These are phyloP conservation scores for Colletotrichum destructivum DNA, from an alignment of 2,329 filamentous ascomycete species.

Conservation along the genomic window DNA sequence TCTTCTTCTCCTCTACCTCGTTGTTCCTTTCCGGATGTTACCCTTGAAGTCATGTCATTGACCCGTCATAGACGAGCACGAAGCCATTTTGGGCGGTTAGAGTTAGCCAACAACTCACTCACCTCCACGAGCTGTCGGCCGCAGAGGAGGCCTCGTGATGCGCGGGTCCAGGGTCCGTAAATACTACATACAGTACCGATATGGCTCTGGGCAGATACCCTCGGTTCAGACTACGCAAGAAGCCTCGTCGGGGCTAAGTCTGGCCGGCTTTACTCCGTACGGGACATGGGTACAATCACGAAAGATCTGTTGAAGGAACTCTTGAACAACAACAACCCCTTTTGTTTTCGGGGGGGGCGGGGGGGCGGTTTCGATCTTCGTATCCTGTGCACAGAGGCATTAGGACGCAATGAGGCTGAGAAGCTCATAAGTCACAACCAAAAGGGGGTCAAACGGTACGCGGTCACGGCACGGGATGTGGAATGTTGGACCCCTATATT, in stretches of 20 bases:
- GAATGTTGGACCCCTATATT: constrained; percentile 17
- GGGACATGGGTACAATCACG: neutral
- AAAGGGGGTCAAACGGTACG: neutral
- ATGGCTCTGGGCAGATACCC: neutral
- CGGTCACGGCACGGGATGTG: neutral
- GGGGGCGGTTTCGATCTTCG: too few species aligned
- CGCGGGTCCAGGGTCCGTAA: too few species aligned
- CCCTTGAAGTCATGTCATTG: neutral
- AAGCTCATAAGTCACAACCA: neutral
- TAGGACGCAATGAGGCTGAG: constrained; percentile 7
- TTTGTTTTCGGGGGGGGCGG: too few species aligned
- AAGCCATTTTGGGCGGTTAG: neutral
- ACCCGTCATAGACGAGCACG: neutral
- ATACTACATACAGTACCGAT: too few species aligned
- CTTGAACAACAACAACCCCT: too few species aligned
- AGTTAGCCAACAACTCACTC: too few species aligned
- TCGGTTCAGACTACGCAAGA: neutral
- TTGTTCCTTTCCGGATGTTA: too few species aligned
- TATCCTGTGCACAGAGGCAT: neutral
- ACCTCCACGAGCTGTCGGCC: neutral
- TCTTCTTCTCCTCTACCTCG: too few species aligned
- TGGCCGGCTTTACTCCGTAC: neutral
- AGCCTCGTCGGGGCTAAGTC: neutral
- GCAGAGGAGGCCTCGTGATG: neutral
- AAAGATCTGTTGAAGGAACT: neutral